Evolutionary conservation across 345 rosid genomes (phyloP).

Genomic region (Camelina sativa): DNA sequence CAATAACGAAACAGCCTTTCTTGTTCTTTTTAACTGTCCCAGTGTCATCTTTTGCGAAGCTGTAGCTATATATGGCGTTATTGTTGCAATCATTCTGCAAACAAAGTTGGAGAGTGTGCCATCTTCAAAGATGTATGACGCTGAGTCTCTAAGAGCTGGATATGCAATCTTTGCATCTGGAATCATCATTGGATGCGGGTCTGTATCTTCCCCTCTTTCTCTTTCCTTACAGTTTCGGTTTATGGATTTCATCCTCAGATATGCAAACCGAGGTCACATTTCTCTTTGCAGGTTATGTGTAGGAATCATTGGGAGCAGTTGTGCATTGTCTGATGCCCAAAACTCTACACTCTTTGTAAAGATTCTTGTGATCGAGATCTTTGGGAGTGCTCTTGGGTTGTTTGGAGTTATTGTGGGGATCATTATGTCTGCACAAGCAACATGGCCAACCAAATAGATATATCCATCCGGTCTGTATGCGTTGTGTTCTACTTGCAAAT

Average conservation of each 20-base stretch:
- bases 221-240: slow-evolving; percentile 6
- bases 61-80: slow-evolving; percentile 98
- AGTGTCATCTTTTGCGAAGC: slow-evolving; percentile 99
- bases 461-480: not conserved
- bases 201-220: slow-evolving; percentile 41
- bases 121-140: slow-evolving; percentile 62
- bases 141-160: slow-evolving; percentile 99
- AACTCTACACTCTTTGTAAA: slow-evolving; percentile 95
- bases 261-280: slow-evolving; percentile 13
- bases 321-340: slow-evolving; percentile 97
- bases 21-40: slow-evolving; percentile 37
- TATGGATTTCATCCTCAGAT: not conserved
- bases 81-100: slow-evolving; percentile 95
- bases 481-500: slow-evolving; percentile 12
- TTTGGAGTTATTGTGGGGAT: slow-evolving; percentile 98
- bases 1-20: slow-evolving; percentile 20
- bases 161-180: slow-evolving; percentile 99
- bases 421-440: slow-evolving; percentile 98
- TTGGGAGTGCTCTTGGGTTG: slow-evolving; percentile 98
- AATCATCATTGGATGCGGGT: slow-evolving; percentile 99
- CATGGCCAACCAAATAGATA: slow-evolving; percentile 81
- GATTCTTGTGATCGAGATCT: slow-evolving; percentile 97
- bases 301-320: slow-evolving; percentile 98
- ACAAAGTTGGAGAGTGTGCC: slow-evolving; percentile 98
- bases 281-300: slow-evolving; percentile 76